A percentile compares a stretch with the other conserved stretches of the same genome.
These are phyloP conservation scores for Phylloporus sp. DNA, from an alignment of 768 basidiomycete genomes.

Conservation along the genomic window DNA sequence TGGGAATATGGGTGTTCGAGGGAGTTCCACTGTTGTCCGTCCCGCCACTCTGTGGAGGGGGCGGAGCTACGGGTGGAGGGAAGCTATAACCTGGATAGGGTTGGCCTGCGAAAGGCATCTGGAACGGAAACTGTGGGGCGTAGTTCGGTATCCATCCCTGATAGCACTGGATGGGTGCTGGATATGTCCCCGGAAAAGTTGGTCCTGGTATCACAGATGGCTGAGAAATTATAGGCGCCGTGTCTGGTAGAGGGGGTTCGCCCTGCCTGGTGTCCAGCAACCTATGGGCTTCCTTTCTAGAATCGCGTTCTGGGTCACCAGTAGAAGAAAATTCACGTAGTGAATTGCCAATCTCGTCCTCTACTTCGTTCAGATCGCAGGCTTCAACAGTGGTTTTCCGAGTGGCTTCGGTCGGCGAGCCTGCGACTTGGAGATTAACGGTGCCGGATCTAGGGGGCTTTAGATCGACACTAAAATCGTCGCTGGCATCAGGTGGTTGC, in stretches of 20 bases:
- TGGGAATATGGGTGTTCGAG: constrained; percentile 27
- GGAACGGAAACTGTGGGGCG: constrained; percentile 47
- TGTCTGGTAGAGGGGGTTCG: constrained; percentile 6
- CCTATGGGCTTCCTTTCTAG: constrained; percentile 3
- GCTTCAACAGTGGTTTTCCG: constrained; percentile 3
- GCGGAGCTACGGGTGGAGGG: constrained; percentile 17
- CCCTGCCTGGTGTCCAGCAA: constrained; percentile 29
- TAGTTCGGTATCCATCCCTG: constrained; percentile 53
- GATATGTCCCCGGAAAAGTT: constrained; percentile 29
- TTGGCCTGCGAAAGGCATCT: constrained; percentile 42
- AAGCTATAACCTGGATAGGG: constrained; percentile 45
- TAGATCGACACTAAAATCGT: constrained; percentile 11
- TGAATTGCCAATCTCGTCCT: constrained; percentile 1
- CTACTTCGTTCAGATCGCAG: constrained; percentile 18
- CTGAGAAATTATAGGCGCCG: constrained; percentile 15
- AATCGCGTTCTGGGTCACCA: constrained; percentile 1
- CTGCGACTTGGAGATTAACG: constrained; percentile 5
- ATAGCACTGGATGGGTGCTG: constrained; percentile 44
- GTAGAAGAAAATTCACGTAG: not conserved
- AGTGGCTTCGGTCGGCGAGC: constrained; percentile 1
- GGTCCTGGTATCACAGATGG: constrained; percentile 25
- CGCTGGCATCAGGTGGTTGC: constrained; percentile 13
- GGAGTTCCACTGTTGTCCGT: constrained; percentile 37
- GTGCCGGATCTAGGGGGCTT: constrained; percentile 6
- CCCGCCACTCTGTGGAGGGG: constrained; percentile 31